These are phyloP conservation scores for Leptoxyphium fumago DNA, from an alignment of 2,329 filamentous ascomycete species.

Conservation along the genomic window DNA sequence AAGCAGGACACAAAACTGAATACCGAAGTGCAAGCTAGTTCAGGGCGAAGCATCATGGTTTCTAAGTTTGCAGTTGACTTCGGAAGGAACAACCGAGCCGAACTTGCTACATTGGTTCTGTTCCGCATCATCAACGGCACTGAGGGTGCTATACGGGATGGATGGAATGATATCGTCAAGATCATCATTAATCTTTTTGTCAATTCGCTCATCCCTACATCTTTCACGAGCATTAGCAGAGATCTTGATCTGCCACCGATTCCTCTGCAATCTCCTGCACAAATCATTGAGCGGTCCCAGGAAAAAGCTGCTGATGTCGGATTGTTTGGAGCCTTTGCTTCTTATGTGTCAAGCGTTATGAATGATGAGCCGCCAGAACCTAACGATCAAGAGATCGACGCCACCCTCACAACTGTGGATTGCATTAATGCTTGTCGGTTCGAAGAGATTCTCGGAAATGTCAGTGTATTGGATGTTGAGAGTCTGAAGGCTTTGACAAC, in stretches of 20 bases:
- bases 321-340: constrained; percentile 86
- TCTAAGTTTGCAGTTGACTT: constrained; percentile 95
- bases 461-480: constrained; percentile 51
- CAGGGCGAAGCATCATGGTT: constrained; percentile 91
- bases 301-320: constrained; percentile 65
- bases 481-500: constrained; percentile 50
- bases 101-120: constrained; percentile 85
- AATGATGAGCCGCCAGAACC: constrained; percentile 95
- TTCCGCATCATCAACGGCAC: constrained; percentile 84
- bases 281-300: constrained; percentile 71
- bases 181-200: constrained; percentile 94
- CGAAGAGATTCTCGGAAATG: constrained; percentile 66
- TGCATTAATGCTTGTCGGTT: constrained; percentile 85
- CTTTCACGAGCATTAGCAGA: constrained; percentile 51
- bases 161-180: constrained; percentile 71
- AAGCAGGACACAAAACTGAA: constrained; percentile 78
- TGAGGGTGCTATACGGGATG: constrained; percentile 58
- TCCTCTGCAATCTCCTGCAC: constrained; percentile 77
- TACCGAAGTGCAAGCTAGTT: constrained; percentile 76
- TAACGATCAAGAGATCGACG: constrained; percentile 91
- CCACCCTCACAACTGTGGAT: constrained; percentile 84
- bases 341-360: constrained; percentile 96
- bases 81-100: constrained; percentile 81
- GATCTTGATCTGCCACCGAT: constrained; percentile 63
- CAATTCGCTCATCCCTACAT: constrained; percentile 79